These are phyloP conservation scores for Botrytis byssoidea DNA, from an alignment of 2,329 filamentous ascomycete species.

Conservation along the genomic window DNA sequence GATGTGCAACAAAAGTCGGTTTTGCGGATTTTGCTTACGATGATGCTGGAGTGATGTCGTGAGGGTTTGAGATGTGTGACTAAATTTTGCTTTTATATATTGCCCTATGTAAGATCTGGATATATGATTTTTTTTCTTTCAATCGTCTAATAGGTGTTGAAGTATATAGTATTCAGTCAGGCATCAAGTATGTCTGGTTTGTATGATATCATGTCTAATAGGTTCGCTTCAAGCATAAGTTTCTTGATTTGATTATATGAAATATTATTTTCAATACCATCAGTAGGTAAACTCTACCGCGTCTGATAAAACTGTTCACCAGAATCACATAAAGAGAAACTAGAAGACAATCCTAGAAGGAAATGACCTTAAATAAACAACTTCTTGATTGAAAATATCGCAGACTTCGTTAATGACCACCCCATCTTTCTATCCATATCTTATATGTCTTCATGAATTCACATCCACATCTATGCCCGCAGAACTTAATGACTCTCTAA, in stretches of 20 bases:
- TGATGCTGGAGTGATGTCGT: not conserved
- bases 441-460: not conserved
- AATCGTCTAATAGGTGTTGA: rapidly evolving
- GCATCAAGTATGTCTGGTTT: not conserved
- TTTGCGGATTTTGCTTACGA: not conserved
- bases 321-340: not conserved
- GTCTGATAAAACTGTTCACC: rapidly evolving
- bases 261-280: not conserved
- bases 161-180: not conserved
- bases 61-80: not conserved
- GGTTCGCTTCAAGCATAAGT: not conserved
- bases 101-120: not conserved
- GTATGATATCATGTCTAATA: not conserved
- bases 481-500: too few relatives aligned
- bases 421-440: not conserved
- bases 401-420: rapidly evolving
- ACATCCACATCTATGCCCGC: not conserved
- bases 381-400: not conserved
- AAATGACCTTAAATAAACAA: not conserved
- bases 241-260: not conserved
- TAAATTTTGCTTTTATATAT: not conserved
- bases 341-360: not conserved
- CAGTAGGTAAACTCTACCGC: not conserved
- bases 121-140: not conserved
- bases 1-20: not conserved